phyloP scores from a whole-genome alignment of 345 rosid genomes.

The Aethionema arabicum region DNA sequence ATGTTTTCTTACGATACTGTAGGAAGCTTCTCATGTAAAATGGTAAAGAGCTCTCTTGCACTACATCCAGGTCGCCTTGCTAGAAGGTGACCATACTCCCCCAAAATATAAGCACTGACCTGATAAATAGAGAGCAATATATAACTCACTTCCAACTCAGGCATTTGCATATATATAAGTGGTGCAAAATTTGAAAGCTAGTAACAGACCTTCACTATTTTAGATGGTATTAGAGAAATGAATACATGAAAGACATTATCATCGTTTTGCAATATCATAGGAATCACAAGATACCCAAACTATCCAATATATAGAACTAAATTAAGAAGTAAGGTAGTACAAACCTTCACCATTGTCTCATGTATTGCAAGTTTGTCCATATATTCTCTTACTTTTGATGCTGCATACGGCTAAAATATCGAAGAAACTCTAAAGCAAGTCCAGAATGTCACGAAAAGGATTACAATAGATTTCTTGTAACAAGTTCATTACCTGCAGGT shows the following conservation, averaged over 20 bases:
- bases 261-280: no score
- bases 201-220: conserved; percentile 15
- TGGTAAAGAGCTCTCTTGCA: conserved; percentile 83
- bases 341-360: conserved; percentile 99
- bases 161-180: no score
- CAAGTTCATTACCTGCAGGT: conserved; percentile 75
- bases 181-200: neutral
- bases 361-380: conserved; percentile 91
- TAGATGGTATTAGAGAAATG: conserved; percentile 2
- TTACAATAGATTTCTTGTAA: neutral
- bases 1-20: conserved; percentile 82
- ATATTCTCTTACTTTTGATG: conserved; percentile 90
- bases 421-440: conserved; percentile 35
- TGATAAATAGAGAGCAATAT: conserved; percentile 29
- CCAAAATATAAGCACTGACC: conserved; percentile 97
- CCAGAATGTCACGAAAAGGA: conserved; percentile 14
- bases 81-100: conserved; percentile 96
- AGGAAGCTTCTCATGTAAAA: conserved; percentile 94
- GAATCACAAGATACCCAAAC: neutral
- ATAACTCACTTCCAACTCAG: no score
- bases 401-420: conserved; percentile 84
- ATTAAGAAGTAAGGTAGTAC: conserved; percentile 33
- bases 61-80: conserved; percentile 96
- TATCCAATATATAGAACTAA: conserved; percentile 4
- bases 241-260: no score